Percentiles rank a stretch among this genome's conserved stretches.
phyloP scores from a whole-genome alignment of 345 rosid species.

The Cardamine chenopodiifolia region DNA sequence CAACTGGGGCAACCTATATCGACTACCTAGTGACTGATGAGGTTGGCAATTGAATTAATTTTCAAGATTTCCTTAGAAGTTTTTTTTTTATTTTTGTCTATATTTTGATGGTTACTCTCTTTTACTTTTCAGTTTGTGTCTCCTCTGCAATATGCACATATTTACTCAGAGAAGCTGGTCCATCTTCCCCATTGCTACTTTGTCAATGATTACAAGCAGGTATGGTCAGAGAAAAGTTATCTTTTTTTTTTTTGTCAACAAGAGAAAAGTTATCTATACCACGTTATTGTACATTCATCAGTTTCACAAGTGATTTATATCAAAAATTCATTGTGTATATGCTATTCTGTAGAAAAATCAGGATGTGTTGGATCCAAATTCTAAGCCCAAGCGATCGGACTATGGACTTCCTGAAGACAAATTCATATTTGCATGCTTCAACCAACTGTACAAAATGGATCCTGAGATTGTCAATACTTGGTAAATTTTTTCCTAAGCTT shows the following conservation, averaged over 20 bases:
- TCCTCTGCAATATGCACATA: slow-evolving; percentile 68
- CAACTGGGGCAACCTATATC: slow-evolving; percentile 93
- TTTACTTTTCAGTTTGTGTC: slow-evolving; percentile 77
- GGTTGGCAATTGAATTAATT: slow-evolving; percentile 47
- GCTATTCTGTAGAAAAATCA: slow-evolving; percentile 71
- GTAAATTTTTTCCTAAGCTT: slow-evolving; percentile 44
- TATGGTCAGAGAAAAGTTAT: slow-evolving; percentile 29
- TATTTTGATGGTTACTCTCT: slow-evolving; percentile 20
- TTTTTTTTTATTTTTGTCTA: neutral
- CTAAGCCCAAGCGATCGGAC: slow-evolving; percentile 77
- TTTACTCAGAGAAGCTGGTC: slow-evolving; percentile 95
- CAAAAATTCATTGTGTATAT: neutral
- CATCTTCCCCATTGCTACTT: slow-evolving; percentile 98
- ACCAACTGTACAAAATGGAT: slow-evolving; percentile 99
- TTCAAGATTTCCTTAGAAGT: neutral
- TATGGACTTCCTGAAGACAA: slow-evolving; percentile 96
- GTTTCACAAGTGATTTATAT: neutral
- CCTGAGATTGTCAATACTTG: slow-evolving; percentile 92
- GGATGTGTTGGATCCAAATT: slow-evolving; percentile 82
- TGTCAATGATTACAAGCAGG: slow-evolving; percentile 99
- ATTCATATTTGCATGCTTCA: slow-evolving; percentile 97
- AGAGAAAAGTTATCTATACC: slow-evolving; percentile 3
- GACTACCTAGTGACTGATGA: slow-evolving; percentile 97
- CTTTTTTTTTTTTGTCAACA: no score
- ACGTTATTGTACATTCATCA: slow-evolving; percentile 3